Base-by-base conservation (phyloP, 2,329 filamentous ascomycete species). In the Calonectria hawksworthii region DNA sequence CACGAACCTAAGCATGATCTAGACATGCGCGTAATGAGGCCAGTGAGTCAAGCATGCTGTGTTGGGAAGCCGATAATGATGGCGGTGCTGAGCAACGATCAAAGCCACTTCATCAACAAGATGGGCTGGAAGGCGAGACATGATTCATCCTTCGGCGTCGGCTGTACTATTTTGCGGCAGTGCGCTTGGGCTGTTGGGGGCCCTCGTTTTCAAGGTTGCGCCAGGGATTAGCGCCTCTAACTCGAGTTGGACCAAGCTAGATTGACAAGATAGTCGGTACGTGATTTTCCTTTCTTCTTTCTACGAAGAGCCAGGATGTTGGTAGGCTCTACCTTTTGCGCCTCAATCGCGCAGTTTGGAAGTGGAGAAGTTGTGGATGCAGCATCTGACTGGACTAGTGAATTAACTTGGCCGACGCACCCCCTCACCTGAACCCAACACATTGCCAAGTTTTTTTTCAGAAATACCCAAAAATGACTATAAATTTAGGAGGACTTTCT, bases 1-100 rank as follows among this genome's bases (percentile, higher is more conserved):
- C 9, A 72, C 50, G 23, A 72, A 72, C 23, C 56, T 72, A 50
- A 72, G 56, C 69, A 72, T 72, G 28, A 18, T 66, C 10, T 10
- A 16, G 9, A 28, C 61, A 23, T 65, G 28, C 11, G 14, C 16
- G 16, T 2, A 8, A 32, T 11, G 8, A 63, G 7, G 23, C 18
- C 1, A 63, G n/a, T 23, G 6, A 28, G 21, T 41, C 18, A 14
- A 26, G 23, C 34, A 63, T 41, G 23, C 23, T 28, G 23, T 13
- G 56, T 38, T 28, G 14, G 13, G 3, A 16, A 41, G 2, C 21
- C 11, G n/a, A 16, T n/a, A 30, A 5, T 13, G 13, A 10, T 11
- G 1, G 18, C 10, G 23, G 23, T 63, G 56, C 16, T 4, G 26
- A 41, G 11, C n/a, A 38, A 34, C 10, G 34, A 26, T 30, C 50